These are phyloP conservation scores for Biscutella laevigata DNA, from an alignment of 441 rosid species.

Conservation along the genomic window DNA sequence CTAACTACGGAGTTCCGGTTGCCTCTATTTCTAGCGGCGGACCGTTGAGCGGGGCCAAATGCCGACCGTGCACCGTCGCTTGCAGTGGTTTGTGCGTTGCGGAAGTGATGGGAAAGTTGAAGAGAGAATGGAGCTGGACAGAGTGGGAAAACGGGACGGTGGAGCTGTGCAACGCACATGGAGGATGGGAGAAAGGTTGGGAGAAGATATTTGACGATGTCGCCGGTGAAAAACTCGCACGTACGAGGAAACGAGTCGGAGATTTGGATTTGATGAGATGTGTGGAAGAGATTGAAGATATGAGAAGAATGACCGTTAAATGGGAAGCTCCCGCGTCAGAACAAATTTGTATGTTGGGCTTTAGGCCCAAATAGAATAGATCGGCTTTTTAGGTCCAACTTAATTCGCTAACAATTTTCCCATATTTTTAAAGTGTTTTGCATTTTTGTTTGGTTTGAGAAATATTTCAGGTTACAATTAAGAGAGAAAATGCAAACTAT, in stretches of 20 bases:
- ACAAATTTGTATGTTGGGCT: conserved; percentile 46
- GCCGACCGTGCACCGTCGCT: conserved; percentile 64
- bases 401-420: conserved; percentile 13
- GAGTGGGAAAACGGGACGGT: conserved; percentile 53
- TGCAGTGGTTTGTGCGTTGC: conserved; percentile 55
- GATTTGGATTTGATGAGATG: conserved; percentile 38
- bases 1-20: conserved; percentile 62
- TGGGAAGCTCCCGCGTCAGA: conserved; percentile 69
- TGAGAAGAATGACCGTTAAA: conserved; percentile 32
- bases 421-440: not conserved
- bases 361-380: conserved; percentile 13
- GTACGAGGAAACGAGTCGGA: conserved; percentile 39
- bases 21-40: conserved; percentile 61
- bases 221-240: conserved; percentile 40
- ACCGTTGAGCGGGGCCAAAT: conserved; percentile 81
- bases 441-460: not conserved
- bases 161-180: conserved; percentile 65
- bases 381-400: conserved; percentile 6
- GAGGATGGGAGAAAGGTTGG: conserved; percentile 68
- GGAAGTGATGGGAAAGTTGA: conserved; percentile 37
- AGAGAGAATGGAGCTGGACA: conserved; percentile 79
- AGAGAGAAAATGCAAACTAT: not conserved
- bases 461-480: not conserved
- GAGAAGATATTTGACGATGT: conserved; percentile 49
- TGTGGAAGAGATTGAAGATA: conserved; percentile 40